These are phyloP conservation scores for Pseudogymnoascus sp. DNA, from an alignment of 2,329 filamentous ascomycete species.

Conservation along the genomic window DNA sequence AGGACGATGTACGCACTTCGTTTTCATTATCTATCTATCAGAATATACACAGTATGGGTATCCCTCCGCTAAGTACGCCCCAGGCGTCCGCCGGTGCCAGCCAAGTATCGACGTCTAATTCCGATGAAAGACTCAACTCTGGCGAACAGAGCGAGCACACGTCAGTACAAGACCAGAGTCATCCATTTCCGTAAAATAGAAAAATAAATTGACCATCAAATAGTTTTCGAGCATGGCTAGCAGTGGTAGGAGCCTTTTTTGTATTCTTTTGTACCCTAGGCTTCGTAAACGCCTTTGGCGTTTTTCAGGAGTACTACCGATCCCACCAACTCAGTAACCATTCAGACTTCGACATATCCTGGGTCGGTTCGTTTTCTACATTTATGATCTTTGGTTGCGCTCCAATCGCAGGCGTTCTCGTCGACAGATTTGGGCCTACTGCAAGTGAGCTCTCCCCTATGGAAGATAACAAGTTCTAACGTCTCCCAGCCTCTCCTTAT, in stretches of 20 bases:
- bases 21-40: neutral
- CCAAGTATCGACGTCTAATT: neutral
- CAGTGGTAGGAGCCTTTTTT: constrained; percentile 16
- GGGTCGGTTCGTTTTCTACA: constrained; percentile 30
- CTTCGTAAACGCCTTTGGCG: constrained; percentile 30
- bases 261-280: constrained; percentile 28
- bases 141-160: neutral
- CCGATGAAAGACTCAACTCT: neutral
- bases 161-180: neutral
- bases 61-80: neutral
- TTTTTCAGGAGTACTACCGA: constrained; percentile 30
- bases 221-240: constrained; percentile 12
- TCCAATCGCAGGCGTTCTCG: constrained; percentile 24
- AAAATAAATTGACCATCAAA: neutral
- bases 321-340: constrained; percentile 17
- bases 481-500: neutral
- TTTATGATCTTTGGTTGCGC: constrained; percentile 21
- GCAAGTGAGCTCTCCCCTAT: constrained; percentile 7
- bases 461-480: neutral
- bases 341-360: constrained; percentile 28
- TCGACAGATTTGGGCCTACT: constrained; percentile 28
- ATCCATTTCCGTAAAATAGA: neutral
- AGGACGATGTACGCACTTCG: neutral
- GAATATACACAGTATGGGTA: neutral
- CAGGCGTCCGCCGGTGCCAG: neutral